These are phyloP conservation scores for Myxozyma melibiosi DNA, from an alignment of 805 yeast species.

Conservation along the genomic window DNA sequence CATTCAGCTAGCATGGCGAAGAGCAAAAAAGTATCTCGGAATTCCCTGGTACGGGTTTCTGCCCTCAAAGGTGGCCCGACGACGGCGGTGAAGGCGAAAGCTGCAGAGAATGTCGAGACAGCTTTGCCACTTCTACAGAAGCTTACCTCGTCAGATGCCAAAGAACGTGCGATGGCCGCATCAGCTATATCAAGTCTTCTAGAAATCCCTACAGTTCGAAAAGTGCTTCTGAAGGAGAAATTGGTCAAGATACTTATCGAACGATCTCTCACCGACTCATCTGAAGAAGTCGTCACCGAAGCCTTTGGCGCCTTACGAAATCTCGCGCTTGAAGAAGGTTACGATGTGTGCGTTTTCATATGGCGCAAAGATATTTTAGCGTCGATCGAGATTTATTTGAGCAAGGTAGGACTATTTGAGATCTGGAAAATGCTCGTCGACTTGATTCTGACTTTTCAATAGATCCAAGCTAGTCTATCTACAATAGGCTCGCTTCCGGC, in stretches of 20 bases:
- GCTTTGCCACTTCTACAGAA: conserved; percentile 70
- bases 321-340: conserved; percentile 82
- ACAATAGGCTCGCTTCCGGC: not conserved
- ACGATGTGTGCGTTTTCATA: conserved; percentile 70
- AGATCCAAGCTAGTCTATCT: conserved; percentile 3
- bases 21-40: conserved; percentile 66
- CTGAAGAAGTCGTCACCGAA: conserved; percentile 77
- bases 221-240: conserved; percentile 67
- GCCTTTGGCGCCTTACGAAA: conserved; percentile 80
- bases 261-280: conserved; percentile 63
- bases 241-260: conserved; percentile 65
- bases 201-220: conserved; percentile 64
- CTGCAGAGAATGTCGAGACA: conserved; percentile 53
- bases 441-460: not conserved
- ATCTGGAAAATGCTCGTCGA: not conserved
- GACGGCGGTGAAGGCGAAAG: conserved; percentile 41
- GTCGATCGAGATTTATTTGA: conserved; percentile 38
- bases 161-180: conserved; percentile 77
- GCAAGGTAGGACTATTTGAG: conserved; percentile 9
- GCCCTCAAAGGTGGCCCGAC: conserved; percentile 40
- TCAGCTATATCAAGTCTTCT: conserved; percentile 65
- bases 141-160: conserved; percentile 61
- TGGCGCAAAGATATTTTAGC: conserved; percentile 83
- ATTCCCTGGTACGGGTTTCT: conserved; percentile 45
- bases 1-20: conserved; percentile 76